Percentiles rank a stretch among this genome's conserved stretches.
Conservation (phyloP, 148 eudicot genomes). For the Rhododendron ovatum region DNA sequence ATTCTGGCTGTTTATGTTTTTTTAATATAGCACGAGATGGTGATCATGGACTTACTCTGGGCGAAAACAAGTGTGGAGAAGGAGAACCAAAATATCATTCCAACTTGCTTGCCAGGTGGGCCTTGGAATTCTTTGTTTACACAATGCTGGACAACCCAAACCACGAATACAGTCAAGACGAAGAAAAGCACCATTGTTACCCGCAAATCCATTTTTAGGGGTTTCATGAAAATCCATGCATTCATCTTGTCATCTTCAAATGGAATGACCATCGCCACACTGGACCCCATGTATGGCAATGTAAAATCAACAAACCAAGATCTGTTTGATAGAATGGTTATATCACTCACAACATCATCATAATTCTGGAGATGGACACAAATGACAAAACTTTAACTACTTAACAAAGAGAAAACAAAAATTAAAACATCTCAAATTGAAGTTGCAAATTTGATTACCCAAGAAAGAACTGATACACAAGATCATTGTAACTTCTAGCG, state of each 20-base stretch:
- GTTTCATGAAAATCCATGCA: slow-evolving; percentile 70
- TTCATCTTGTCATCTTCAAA: slow-evolving; percentile 33
- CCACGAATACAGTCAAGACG: slow-evolving; percentile 59
- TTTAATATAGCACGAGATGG: background rate
- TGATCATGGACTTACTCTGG: slow-evolving; percentile 46
- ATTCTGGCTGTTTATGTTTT: too few species aligned
- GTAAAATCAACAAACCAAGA: slow-evolving; percentile 49
- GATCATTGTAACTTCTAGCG: slow-evolving; percentile 29
- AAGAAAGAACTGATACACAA: slow-evolving; percentile 31
- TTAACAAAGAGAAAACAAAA: background rate
- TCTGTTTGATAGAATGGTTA: slow-evolving; percentile 47
- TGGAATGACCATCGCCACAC: slow-evolving; percentile 50
- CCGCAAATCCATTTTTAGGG: slow-evolving; percentile 60
- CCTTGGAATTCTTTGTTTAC: slow-evolving; percentile 56
- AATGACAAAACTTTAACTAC: background rate
- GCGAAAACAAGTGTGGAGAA: slow-evolving; percentile 74
- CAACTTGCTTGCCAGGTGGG: slow-evolving; percentile 48
- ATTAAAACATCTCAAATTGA: background rate
- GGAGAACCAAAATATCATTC: slow-evolving; percentile 64
- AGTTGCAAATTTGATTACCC: slow-evolving; percentile 10
- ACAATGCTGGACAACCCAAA: slow-evolving; percentile 74
- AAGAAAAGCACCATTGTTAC: slow-evolving; percentile 44
- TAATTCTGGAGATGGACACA: slow-evolving; percentile 29
- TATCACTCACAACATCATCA: slow-evolving; percentile 61
- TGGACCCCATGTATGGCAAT: slow-evolving; percentile 61